Percentiles rank a stretch among this genome's conserved stretches.
Evolutionary conservation across 164 flowering plant species (phyloP).

Genomic region (Kingdonia uniflora): DNA sequence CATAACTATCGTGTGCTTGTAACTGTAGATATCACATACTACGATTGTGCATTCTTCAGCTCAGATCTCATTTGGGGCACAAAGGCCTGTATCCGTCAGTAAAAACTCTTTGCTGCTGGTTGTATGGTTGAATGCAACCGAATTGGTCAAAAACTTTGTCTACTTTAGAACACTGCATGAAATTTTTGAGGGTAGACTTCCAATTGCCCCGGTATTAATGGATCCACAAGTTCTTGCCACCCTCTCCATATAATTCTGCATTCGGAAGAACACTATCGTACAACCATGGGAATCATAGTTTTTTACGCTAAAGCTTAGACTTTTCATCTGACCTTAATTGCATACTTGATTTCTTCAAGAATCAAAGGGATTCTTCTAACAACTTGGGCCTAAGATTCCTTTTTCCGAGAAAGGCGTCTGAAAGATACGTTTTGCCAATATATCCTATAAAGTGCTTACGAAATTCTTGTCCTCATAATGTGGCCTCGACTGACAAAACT

Average conservation of each 20-base stretch:
- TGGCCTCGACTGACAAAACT: slow-evolving; percentile 5
- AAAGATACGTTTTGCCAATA: slow-evolving; percentile 55
- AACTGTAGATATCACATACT: slow-evolving; percentile 33
- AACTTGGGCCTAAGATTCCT: slow-evolving; percentile 27
- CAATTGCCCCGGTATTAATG: slow-evolving; percentile 54
- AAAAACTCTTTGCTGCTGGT: slow-evolving; percentile 37
- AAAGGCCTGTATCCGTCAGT: slow-evolving; percentile 17
- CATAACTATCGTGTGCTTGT: slow-evolving; percentile 43
- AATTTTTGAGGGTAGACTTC: slow-evolving; percentile 46
- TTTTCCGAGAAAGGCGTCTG: slow-evolving; percentile 24
- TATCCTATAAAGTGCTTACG: slow-evolving; percentile 43
- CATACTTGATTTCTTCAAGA: slow-evolving; percentile 36
- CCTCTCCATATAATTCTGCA: slow-evolving; percentile 34
- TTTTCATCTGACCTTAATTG: slow-evolving; percentile 13
- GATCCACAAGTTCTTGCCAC: slow-evolving; percentile 55
- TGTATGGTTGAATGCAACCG: slow-evolving; percentile 38
- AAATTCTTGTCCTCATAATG: slow-evolving; percentile 30
- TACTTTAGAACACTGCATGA: slow-evolving; percentile 15
- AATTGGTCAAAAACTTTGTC: slow-evolving; percentile 19
- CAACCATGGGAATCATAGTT: too few relatives aligned
- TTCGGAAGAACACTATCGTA: not conserved
- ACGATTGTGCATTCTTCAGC: slow-evolving; percentile 30
- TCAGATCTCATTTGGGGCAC: slow-evolving; percentile 22
- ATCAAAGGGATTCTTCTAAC: slow-evolving; percentile 32
- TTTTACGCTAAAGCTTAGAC: not conserved